phyloP scores from a whole-genome alignment of 495 filamentous ascomycete genomes.

The Tetracladium marchalianum region DNA sequence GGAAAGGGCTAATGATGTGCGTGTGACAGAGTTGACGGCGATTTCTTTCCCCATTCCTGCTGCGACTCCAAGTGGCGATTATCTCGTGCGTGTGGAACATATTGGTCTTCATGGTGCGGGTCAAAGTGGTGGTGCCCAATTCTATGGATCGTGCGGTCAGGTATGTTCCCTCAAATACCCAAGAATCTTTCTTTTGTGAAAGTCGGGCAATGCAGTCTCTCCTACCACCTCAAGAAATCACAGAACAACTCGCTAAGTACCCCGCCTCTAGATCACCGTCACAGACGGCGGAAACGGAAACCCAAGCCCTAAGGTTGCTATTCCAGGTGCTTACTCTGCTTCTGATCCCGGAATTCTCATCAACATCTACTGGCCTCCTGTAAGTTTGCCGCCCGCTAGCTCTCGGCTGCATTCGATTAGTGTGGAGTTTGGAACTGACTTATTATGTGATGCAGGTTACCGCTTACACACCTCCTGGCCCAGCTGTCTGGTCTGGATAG shows the following conservation, averaged over 20 bases:
- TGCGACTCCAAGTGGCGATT: conserved; percentile 38
- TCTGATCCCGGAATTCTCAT: background rate
- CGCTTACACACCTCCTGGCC: background rate
- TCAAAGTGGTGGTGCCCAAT: conserved; percentile 3
- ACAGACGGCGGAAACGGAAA: background rate
- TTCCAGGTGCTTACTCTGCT: background rate
- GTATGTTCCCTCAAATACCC: background rate
- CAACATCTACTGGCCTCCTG: conserved; percentile 2
- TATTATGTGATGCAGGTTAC: background rate
- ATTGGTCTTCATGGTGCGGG: conserved; percentile 36
- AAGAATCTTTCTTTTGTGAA: too few relatives aligned
- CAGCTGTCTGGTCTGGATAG: background rate
- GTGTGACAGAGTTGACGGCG: background rate
- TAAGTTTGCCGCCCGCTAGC: background rate
- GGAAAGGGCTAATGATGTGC: too few relatives aligned
- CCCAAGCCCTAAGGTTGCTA: background rate
- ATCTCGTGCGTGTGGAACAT: conserved; percentile 45
- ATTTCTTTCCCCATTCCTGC: conserved; percentile 35
- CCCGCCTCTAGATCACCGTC: too few relatives aligned
- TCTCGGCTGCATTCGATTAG: background rate
- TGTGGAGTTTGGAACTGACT: background rate
- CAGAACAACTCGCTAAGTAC: too few relatives aligned
- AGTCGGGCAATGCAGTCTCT: too few relatives aligned
- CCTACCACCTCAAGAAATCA: too few relatives aligned
- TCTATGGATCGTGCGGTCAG: conserved; percentile 7